Evolutionary conservation across 495 filamentous ascomycete species (phyloP), one percentile per base, ranked within the genome.

Genomic region (Podospora pseudopauciseta): DNA sequence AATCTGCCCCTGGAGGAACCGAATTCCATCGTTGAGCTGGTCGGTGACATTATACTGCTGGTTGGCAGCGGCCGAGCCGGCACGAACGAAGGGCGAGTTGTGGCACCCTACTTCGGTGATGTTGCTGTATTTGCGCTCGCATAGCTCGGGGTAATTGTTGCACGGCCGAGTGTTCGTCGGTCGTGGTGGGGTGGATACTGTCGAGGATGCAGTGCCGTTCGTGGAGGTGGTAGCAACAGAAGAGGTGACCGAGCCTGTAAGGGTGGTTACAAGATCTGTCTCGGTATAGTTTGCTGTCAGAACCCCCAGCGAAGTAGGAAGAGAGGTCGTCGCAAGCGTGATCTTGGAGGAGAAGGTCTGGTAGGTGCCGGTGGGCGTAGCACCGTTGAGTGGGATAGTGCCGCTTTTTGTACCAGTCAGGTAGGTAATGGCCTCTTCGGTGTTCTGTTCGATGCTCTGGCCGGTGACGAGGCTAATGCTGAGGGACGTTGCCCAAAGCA

Each of bases 1-100:
- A 54, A 84, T 89, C 80, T 98, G 92, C 28, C 88, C 93, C 82
- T 97, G 92, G 18, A 98, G 86, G 86, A 96, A 94, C 63, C 94
- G 90, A 69, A 97, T 82, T 18, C 94, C 94, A 70, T 96, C 92
- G 74, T 96, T 86, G 34, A 98, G 80, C 80, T 98, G 94, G 60
- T 84, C 76, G 5, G 82, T 82, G 58, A 97, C 92, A 60, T 80
- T 77, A 49, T 90, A 79, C 5, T 82, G 79, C 76, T 98, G 94
- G 76, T 97, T 98, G 65, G 90, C 84, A 1, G 90, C 92, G 2
- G 87, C 85, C 76, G 91, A 90, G 74, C 90, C 87, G 73, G 82
- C 72, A 58, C 83, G 80, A 26, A 88, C 86, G 75, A 98, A 98
- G 20, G 93, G 91, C 39, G 90, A 93, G 80, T 97, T 97, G 80